A percentile compares a stretch with the other conserved stretches of the same genome.
These are phyloP conservation scores for Nakazawaea ambrosiae DNA, from an alignment of 805 yeast species.

Conservation along the genomic window DNA sequence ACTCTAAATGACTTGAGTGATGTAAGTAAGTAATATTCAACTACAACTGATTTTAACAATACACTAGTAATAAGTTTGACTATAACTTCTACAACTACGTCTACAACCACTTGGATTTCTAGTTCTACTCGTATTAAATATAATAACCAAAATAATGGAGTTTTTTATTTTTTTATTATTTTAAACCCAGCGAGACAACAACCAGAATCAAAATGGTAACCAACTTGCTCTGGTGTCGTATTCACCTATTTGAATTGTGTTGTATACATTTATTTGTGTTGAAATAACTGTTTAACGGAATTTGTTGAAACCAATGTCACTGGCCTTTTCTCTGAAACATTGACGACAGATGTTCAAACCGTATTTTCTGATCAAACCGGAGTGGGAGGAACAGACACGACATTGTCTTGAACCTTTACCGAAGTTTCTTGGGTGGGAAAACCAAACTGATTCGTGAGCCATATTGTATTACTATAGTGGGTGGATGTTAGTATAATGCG, in stretches of 20 bases:
- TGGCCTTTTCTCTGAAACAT: slow-evolving; percentile 99
- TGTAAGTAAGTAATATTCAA: too few relatives aligned
- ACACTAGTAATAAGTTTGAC: too few relatives aligned
- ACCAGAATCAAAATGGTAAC: background rate
- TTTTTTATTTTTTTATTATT: too few relatives aligned
- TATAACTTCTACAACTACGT: too few relatives aligned
- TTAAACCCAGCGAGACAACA: too few relatives aligned
- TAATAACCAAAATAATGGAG: too few relatives aligned
- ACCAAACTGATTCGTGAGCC: slow-evolving; percentile 99
- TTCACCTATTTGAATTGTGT: too few relatives aligned
- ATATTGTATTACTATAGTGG: slow-evolving; percentile 42
- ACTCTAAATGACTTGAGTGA: too few relatives aligned
- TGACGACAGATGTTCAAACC: slow-evolving; percentile 99
- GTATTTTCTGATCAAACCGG: slow-evolving; percentile 99
- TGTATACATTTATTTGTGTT: background rate
- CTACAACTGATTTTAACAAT: too few relatives aligned
- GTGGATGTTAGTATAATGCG: slow-evolving; percentile 2
- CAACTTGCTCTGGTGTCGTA: too few relatives aligned
- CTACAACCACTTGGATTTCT: too few relatives aligned
- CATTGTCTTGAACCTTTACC: slow-evolving; percentile 99
- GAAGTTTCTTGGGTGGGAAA: slow-evolving; percentile 99
- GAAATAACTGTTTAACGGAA: slow-evolving; percentile 62
- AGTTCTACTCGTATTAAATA: too few relatives aligned
- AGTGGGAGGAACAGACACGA: slow-evolving; percentile 98
- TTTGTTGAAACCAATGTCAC: slow-evolving; percentile 98